Percentiles rank a stretch among this genome's conserved stretches.
These are phyloP conservation scores for Ormosia emarginata DNA, from an alignment of 306 rosid species.

Conservation along the genomic window DNA sequence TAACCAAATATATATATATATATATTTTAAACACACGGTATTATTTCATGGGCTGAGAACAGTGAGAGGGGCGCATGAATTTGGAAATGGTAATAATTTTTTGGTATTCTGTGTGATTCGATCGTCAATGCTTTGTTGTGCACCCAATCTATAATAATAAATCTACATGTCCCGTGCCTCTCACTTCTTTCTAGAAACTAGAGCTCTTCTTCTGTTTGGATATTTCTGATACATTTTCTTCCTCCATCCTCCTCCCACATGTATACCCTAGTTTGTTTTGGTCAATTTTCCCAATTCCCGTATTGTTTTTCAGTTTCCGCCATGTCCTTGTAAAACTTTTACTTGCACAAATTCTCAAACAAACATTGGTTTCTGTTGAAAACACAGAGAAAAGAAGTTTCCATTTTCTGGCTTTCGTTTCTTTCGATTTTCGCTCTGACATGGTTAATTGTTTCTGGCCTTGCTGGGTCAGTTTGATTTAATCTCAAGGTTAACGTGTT, in stretches of 20 bases:
- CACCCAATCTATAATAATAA: no score
- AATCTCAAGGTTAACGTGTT: slow-evolving; percentile 31
- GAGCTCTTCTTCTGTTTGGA: background rate
- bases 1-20: no score
- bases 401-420: background rate
- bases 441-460: background rate
- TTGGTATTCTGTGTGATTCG: background rate
- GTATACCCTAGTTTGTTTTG: background rate
- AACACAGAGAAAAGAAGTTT: background rate
- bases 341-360: background rate
- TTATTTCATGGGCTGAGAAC: no score
- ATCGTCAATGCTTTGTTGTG: no score
- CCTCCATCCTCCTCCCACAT: background rate
- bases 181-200: background rate
- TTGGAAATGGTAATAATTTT: no score
- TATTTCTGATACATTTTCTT: background rate
- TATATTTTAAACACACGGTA: no score
- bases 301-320: background rate
- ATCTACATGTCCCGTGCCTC: background rate
- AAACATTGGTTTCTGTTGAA: background rate
- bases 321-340: background rate
- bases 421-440: background rate
- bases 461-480: slow-evolving; percentile 30
- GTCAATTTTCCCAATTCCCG: slow-evolving; percentile 18
- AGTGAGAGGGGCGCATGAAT: no score